These are phyloP conservation scores for Aspergillus affinis DNA, from an alignment of 495 filamentous ascomycete species.

Conservation along the genomic window DNA sequence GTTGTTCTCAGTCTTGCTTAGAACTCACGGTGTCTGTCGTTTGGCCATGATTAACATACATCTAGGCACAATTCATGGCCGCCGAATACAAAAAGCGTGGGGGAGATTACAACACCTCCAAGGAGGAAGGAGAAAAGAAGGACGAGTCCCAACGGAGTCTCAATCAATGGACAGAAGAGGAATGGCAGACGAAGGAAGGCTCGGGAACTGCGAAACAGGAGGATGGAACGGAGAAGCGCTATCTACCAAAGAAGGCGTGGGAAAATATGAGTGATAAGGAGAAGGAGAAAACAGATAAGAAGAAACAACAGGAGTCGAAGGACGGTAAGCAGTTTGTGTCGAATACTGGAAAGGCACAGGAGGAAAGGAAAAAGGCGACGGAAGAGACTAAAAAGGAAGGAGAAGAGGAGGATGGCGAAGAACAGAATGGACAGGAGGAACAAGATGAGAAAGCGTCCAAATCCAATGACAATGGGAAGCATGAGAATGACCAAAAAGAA, in stretches of 20 bases:
- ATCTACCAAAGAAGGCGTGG: conserved; percentile 51
- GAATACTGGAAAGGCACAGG: conserved; percentile 42
- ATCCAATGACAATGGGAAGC: conserved; percentile 17
- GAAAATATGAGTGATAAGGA: conserved; percentile 46
- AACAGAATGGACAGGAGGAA: conserved; percentile 6
- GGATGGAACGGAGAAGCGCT: conserved; percentile 46
- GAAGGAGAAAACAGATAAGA: conserved; percentile 45
- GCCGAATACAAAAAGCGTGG: conserved; percentile 52
- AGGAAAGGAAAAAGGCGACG: conserved; percentile 29
- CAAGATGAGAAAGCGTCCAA: conserved; percentile 15
- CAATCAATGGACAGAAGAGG: conserved; percentile 45
- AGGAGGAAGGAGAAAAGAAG: conserved; percentile 33
- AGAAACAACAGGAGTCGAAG: conserved; percentile 41
- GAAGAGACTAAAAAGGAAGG: conserved; percentile 23
- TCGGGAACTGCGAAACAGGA: conserved; percentile 41
- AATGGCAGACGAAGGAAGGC: conserved; percentile 54
- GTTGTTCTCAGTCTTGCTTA: neutral
- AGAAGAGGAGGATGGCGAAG: conserved; percentile 17
- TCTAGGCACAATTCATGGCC: conserved; percentile 50
- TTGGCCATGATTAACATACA: neutral
- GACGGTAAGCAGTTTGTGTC: conserved; percentile 47
- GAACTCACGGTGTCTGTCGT: neutral
- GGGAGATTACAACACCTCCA: conserved; percentile 46
- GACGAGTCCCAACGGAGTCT: conserved; percentile 43
- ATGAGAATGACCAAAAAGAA: conserved; percentile 21